Conservation (phyloP, 2,329 filamentous ascomycete species). For the Aspergillus sojae region DNA sequence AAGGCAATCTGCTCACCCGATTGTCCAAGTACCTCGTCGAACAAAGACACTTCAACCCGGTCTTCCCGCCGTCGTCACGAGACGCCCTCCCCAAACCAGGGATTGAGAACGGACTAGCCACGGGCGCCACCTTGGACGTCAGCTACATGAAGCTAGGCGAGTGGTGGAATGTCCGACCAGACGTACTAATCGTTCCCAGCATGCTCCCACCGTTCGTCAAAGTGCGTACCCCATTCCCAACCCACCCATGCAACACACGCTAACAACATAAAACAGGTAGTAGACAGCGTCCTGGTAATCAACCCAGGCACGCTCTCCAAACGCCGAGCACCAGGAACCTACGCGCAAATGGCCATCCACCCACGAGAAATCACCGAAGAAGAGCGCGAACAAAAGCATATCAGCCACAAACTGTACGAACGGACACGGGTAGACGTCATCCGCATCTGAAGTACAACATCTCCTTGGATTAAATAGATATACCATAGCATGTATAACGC, state of each 20-base stretch:
- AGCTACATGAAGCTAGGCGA: slow-evolving; percentile 87
- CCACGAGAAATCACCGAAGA: slow-evolving; percentile 63
- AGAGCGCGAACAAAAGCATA: slow-evolving; percentile 59
- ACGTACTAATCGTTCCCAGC: slow-evolving; percentile 82
- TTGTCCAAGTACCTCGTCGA: slow-evolving; percentile 78
- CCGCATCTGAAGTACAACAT: slow-evolving; percentile 59
- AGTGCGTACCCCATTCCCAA: slow-evolving; percentile 54
- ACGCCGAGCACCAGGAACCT: slow-evolving; percentile 80
- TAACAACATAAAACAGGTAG: slow-evolving; percentile 62
- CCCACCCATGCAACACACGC: too few relatives aligned
- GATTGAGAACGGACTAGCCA: slow-evolving; percentile 60
- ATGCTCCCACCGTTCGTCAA: slow-evolving; percentile 83
- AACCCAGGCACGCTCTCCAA: slow-evolving; percentile 91
- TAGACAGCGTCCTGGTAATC: slow-evolving; percentile 85
- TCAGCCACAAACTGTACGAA: slow-evolving; percentile 77
- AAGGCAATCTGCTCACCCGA: slow-evolving; percentile 68
- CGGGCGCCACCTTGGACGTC: slow-evolving; percentile 78
- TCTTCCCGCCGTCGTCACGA: slow-evolving; percentile 79
- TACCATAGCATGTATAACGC: slow-evolving; percentile 5
- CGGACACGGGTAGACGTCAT: slow-evolving; percentile 85
- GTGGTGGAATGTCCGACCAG: slow-evolving; percentile 82
- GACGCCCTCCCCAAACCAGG: slow-evolving; percentile 67
- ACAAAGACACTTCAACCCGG: slow-evolving; percentile 86
- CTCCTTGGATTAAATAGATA: not conserved
- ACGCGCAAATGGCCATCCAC: slow-evolving; percentile 75